These are phyloP conservation scores for Antitrichia curtipendula DNA, from an alignment of 225 moss, liverwort and hornwort species.

Conservation along the genomic window DNA sequence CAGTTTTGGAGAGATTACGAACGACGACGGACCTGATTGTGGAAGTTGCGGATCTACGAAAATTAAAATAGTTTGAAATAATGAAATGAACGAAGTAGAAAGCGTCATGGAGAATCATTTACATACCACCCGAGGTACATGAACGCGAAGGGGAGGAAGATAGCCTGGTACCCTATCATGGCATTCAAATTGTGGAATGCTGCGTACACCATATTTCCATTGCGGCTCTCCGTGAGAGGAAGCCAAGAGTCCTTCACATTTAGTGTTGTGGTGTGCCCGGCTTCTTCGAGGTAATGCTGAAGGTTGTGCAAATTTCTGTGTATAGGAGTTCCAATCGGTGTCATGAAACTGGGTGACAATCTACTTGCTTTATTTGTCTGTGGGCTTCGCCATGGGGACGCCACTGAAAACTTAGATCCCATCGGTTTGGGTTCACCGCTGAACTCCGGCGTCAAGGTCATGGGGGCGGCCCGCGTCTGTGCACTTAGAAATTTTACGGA, in stretches of 20 bases:
- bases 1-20: neutral
- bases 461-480: neutral
- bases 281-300: constrained; percentile 39
- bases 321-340: constrained; percentile 21
- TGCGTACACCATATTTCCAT: constrained; percentile 52
- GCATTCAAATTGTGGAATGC: constrained; percentile 72
- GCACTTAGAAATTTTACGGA: neutral
- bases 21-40: neutral
- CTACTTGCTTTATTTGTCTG: neutral
- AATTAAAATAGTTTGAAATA: neutral
- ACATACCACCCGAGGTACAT: constrained; percentile 74
- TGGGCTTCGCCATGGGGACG: constrained; percentile 25
- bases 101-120: neutral
- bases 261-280: constrained; percentile 20
- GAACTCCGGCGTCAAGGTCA: neutral
- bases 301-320: constrained; percentile 30
- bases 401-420: constrained; percentile 3
- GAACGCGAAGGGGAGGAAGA: constrained; percentile 67
- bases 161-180: constrained; percentile 62
- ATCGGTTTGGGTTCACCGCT: neutral
- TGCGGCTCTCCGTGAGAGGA: constrained; percentile 36
- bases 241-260: constrained; percentile 30
- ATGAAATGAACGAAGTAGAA: neutral
- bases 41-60: neutral
- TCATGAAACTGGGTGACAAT: constrained; percentile 4